Percentiles rank a stretch among this genome's conserved stretches.
phyloP scores from a whole-genome alignment of 2,329 filamentous ascomycete species.

The Amylocarpus encephaloides region DNA sequence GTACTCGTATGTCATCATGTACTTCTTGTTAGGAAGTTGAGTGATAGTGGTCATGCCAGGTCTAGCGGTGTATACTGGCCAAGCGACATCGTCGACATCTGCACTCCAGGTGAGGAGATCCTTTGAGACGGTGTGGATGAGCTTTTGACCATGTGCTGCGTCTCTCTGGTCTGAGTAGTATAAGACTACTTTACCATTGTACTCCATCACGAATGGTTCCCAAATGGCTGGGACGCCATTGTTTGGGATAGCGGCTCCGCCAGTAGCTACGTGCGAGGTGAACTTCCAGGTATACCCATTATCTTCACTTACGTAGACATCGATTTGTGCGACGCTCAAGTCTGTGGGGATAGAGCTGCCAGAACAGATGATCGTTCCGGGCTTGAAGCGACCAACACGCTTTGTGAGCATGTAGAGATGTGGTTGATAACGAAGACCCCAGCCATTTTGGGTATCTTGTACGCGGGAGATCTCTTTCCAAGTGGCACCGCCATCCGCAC shows the following conservation, averaged over 20 bases:
- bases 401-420: constrained; percentile 58
- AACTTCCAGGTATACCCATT: constrained; percentile 58
- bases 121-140: constrained; percentile 49
- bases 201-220: constrained; percentile 61
- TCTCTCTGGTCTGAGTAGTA: constrained; percentile 71
- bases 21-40: constrained; percentile 47
- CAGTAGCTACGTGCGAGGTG: constrained; percentile 57
- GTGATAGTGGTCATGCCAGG: constrained; percentile 63
- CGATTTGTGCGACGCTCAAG: constrained; percentile 58
- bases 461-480: constrained; percentile 61
- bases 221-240: constrained; percentile 65
- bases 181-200: constrained; percentile 52
- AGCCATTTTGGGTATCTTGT: constrained; percentile 56
- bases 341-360: constrained; percentile 39
- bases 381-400: constrained; percentile 48
- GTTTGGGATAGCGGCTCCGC: constrained; percentile 48
- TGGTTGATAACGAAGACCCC: constrained; percentile 64
- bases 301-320: constrained; percentile 61
- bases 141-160: constrained; percentile 59
- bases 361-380: constrained; percentile 57
- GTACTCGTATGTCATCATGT: constrained; percentile 57
- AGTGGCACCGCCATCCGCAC: constrained; percentile 40
- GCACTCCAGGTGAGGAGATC: constrained; percentile 55
- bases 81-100: constrained; percentile 56
- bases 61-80: constrained; percentile 54